phyloP scores from a whole-genome alignment of 2,329 filamentous ascomycete genomes.

The Thielaviopsis ethacetica region DNA sequence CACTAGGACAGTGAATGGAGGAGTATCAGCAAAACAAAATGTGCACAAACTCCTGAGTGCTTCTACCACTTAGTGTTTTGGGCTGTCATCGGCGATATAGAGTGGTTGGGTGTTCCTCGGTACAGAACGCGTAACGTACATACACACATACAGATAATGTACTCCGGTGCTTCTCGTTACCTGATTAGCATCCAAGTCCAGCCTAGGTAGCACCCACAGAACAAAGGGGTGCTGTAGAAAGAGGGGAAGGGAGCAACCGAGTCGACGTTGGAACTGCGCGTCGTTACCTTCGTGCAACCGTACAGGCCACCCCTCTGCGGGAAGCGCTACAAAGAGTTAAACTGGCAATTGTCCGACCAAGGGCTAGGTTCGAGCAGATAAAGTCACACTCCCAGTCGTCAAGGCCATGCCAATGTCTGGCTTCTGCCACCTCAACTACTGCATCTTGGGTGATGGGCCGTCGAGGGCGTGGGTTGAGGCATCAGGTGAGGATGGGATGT shows the following conservation, averaged over 20 bases:
- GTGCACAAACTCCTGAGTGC: not conserved
- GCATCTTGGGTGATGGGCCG: not conserved
- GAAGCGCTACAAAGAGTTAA: not conserved
- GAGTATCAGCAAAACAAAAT: not conserved
- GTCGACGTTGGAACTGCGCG: not conserved
- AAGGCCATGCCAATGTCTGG: not conserved
- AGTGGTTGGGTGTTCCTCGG: not conserved
- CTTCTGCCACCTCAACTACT: not conserved
- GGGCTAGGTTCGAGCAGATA: not conserved
- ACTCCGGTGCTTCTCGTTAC: not conserved
- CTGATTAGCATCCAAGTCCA: not conserved
- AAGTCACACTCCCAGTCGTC: not conserved
- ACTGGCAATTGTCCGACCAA: not conserved
- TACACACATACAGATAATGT: too few relatives aligned
- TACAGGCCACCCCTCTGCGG: not conserved
- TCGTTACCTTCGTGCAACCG: not conserved
- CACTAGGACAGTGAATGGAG: not conserved
- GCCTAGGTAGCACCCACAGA: not conserved
- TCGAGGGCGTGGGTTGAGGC: not conserved
- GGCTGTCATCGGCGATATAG: not conserved
- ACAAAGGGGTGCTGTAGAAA: not conserved
- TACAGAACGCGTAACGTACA: not conserved
- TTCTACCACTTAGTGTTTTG: not conserved
- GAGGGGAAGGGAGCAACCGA: not conserved
- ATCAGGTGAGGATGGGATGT: slow-evolving; percentile 4